Base-by-base conservation (phyloP, 2,329 filamentous ascomycete species). In the Aschersonia sp. region DNA sequence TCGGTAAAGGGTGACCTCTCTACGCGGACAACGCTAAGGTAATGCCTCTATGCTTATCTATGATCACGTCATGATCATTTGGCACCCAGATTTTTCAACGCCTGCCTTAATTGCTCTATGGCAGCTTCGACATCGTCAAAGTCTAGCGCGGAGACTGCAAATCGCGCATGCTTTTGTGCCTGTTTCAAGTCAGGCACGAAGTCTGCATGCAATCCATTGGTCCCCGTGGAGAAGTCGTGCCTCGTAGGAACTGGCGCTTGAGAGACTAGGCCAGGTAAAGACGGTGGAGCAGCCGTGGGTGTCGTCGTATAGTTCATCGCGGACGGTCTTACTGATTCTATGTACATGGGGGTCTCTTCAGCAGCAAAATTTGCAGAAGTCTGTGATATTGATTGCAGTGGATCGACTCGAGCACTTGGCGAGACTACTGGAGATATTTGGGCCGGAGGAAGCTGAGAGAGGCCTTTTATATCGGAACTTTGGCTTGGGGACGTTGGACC, bases 121-220 rank as follows among this genome's bases (percentile, higher is more conserved):
- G 92, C 92, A 0, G 92, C 98, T 1, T 82, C 74, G 2, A 94
- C 85, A 61, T 98, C 92, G 56, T 98, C 92, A 64, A 98, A 98
- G 58, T 96, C 95, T 45, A 98, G 68, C 0, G 92, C 92, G 9
- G 89, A 96, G 42, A 97, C 94, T 0, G 92, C 92, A 87, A 88
- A 98, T 58, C 88, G 89, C 2, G 91, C 89, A 67, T 97, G 92
- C 62, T 97, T 98, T 63, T 95, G 89, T 4, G 92, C 91, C 56
- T 82, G 77, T 38, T 78, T 70, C 38, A 96, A 83, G 53, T 95
- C 87, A 10, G 53, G 54, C 2, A 55, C 47, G 20, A 50, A 38
- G 2, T 47, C 46, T 4, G 47, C 43, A 5, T 54, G 44, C 6
- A 45, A 44, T 3, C 51, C 49, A 28, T 28, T 42, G 0, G 52